Base-by-base conservation (phyloP, 1,284 basidiomycete genomes). In the Pseudozyma flocculosa region DNA sequence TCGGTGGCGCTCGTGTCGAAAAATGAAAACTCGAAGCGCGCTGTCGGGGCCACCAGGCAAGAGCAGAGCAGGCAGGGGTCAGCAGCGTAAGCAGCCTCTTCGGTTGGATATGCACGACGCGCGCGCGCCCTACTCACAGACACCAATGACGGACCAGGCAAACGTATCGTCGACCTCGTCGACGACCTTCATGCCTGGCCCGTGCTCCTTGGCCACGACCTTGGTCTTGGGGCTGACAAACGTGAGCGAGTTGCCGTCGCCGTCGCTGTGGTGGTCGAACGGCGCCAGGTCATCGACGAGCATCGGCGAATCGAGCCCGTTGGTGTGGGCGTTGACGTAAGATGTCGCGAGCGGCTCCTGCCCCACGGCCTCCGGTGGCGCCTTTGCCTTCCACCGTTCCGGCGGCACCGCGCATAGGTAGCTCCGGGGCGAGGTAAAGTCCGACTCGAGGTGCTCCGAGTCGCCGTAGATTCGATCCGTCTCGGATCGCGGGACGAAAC, bases 141-240 rank as follows among this genome's bases (percentile, higher is more conserved):
- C 92, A 44, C 92, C 90, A 58, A 92, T 90, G 64, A 96, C 92
- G 10, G 90, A 92, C 92, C 92, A 96, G 73, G 90, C 91, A 54
- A 93, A 83, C 80, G 90, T 92, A 75, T 96, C 92, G 73, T 94
- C 90, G 14, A 95, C 90, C 78, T 90, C 88, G 70, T 92, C 90
- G 21, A 85, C 85, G 45, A 87, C 83, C 26, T 65, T 65, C 9
- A 84, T 79, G 43, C 84, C 84, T 39, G 84, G 82, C 17, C 86
- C 86, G 61, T 89, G 87, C 45, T 65, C 66, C 75, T 88, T 87
- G 49, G 85, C 78, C 71, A 89, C 87, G 54, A 88, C 87, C 34
- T 85, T 83, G 17, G 87, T 82, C 43, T 87, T 84, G 45, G 88
- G 87, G 7, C 85, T 82, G 75, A 87, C 85, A 78, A 89, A 91